Evolutionary conservation across 2,329 filamentous ascomycete genomes (phyloP), one percentile per base, ranked within the genome.

Genomic region (Fusarium metavorans): DNA sequence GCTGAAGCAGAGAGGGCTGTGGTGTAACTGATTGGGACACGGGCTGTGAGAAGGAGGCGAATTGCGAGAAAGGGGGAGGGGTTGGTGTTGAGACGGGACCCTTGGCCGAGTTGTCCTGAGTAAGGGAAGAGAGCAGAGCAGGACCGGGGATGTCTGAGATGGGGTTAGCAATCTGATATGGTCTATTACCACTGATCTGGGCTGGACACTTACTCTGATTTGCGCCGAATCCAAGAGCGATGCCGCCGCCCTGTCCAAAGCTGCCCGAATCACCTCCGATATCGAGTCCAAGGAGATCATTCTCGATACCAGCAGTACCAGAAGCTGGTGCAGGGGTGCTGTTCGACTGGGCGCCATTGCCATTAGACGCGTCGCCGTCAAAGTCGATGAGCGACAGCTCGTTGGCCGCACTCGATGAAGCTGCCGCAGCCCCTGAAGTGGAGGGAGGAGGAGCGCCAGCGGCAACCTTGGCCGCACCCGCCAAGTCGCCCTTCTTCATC

Each of bases 321-420:
- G 86, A 82, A 25, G 84, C 45, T 56, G 77, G 67, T 13, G 61
- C 69, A 54, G 66, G 54, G 9, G 65, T 20, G 48, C 45, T 83
- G 34, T 80, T 76, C 30, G 83, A 74, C 39, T 82, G 78, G 54
- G 80, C 74, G 30, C 87, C 85, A 66, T 86, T 87, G 45, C 88
- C 85, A 43, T 92, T 91, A 18, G 91, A 76, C 9, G 91, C 80
- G 56, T 91, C 89, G 6, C 83, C 92, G 70, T 93, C 94, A 79
- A 99, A 95, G 81, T 99, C 97, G 79, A 99, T 99, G 73, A 99
- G 85, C 6, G 97, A 98, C 25, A 98, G 85, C 82, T 98, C 95
- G 78, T 95, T 88, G 6, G 85, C 84, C 9, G 88, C 84, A 13
- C 74, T 78, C 10, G 75, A 73, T 8, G 74, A 74, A 16, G 77